Conservation (phyloP, 768 basidiomycete genomes). For the Lactarius indigo region DNA sequence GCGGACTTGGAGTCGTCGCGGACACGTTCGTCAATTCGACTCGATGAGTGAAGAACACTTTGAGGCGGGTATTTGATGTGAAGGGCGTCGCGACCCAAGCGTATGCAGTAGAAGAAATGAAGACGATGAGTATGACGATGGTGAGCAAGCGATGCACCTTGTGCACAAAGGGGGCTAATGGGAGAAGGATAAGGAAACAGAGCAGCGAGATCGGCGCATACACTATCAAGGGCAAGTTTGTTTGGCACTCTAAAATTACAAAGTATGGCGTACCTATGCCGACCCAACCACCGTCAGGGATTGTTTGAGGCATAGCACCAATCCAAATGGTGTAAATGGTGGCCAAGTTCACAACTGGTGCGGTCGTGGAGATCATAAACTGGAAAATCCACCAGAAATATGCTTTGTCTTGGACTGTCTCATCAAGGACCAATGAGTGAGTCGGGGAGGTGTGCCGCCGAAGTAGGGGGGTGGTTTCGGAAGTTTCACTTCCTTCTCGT, state of each 20-base stretch:
- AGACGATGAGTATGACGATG: conserved; percentile 37
- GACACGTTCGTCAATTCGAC: conserved; percentile 40
- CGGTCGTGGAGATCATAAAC: conserved; percentile 50
- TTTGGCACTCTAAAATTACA: neutral
- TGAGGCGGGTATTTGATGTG: conserved; percentile 53
- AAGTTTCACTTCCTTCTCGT: conserved; percentile 20
- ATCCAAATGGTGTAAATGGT: conserved; percentile 40
- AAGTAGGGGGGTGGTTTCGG: conserved; percentile 23
- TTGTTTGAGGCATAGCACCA: conserved; percentile 50
- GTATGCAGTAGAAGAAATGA: conserved; percentile 40
- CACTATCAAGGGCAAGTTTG: conserved; percentile 37
- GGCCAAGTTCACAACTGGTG: conserved; percentile 52
- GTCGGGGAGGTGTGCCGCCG: conserved; percentile 1
- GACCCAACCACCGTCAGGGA: conserved; percentile 58
- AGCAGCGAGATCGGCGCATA: conserved; percentile 47
- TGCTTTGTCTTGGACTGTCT: conserved; percentile 27
- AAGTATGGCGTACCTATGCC: conserved; percentile 41
- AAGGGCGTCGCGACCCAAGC: conserved; percentile 57
- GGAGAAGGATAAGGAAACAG: conserved; percentile 50
- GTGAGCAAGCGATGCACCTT: conserved; percentile 43
- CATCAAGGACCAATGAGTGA: conserved; percentile 2
- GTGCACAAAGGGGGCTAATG: conserved; percentile 61
- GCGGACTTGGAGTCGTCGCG: neutral
- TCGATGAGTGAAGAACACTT: conserved; percentile 66
- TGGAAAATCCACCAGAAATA: conserved; percentile 59